phyloP scores from a whole-genome alignment of 805 yeast genomes.

The Sugiyamaella americana region DNA sequence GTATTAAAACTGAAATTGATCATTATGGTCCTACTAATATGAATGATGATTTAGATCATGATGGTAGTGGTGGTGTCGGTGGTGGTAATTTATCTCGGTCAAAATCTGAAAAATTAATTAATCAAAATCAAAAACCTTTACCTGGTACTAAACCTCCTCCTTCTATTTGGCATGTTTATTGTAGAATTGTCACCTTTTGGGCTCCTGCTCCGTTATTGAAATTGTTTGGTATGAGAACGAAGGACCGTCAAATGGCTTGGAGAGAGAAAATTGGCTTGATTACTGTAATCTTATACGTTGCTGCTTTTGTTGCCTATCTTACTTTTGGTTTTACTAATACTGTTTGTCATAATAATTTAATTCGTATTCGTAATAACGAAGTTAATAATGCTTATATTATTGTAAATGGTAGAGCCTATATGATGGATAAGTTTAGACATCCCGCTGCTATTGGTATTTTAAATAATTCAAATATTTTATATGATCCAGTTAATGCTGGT shows the following conservation, averaged over 20 bases:
- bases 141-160: slow-evolving; percentile 2
- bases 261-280: slow-evolving; percentile 88
- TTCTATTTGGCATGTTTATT: slow-evolving; percentile 73
- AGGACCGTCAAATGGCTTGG: slow-evolving; percentile 92
- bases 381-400: slow-evolving; percentile 57
- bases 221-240: slow-evolving; percentile 69
- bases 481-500: slow-evolving; percentile 84
- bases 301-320: slow-evolving; percentile 73
- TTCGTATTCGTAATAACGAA: slow-evolving; percentile 55
- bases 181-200: slow-evolving; percentile 81
- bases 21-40: slow-evolving; percentile 3
- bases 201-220: slow-evolving; percentile 72
- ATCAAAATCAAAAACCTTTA: background rate
- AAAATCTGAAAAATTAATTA: background rate
- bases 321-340: slow-evolving; percentile 87
- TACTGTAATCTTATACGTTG: slow-evolving; percentile 65
- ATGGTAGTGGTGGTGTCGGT: slow-evolving; percentile 1
- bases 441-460: slow-evolving; percentile 78
- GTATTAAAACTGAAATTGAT: background rate
- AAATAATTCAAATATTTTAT: slow-evolving; percentile 59
- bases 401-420: slow-evolving; percentile 77
- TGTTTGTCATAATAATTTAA: slow-evolving; percentile 51
- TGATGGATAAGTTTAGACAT: slow-evolving; percentile 60
- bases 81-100: background rate
- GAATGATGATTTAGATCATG: background rate